Evolutionary conservation across 2,329 filamentous ascomycete genomes (phyloP).

Genomic region (Nannizziopsis arthrosporioides): DNA sequence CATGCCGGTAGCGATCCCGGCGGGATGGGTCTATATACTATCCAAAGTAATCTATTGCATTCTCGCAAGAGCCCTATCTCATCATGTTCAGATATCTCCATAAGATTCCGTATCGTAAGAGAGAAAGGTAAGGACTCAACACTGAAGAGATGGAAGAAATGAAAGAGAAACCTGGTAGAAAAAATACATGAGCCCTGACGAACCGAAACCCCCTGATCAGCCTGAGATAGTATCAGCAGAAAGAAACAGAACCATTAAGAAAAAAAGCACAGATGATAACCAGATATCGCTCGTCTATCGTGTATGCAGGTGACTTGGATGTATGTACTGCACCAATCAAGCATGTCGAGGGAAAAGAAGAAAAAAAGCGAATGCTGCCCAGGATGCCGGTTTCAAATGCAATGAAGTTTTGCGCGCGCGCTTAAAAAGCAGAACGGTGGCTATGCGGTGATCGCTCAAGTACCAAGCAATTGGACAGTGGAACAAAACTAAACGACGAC

Average conservation of each 20-base stretch:
- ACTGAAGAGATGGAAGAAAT: no score
- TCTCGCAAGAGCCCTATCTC: no score
- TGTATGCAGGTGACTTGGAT: neutral
- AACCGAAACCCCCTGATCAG: neutral
- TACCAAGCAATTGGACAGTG: neutral
- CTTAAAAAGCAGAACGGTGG: neutral
- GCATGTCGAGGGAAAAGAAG: neutral
- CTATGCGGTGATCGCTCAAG: neutral
- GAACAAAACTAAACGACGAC: neutral
- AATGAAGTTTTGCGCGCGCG: neutral
- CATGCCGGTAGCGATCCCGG: no score
- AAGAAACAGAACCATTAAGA: neutral
- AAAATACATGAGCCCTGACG: neutral
- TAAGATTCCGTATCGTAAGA: no score
- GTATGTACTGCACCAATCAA: neutral
- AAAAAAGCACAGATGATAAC: neutral
- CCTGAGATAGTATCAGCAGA: neutral
- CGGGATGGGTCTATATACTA: no score
- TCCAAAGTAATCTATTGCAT: no score
- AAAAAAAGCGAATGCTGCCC: neutral
- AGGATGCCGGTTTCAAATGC: conserved; percentile 5
- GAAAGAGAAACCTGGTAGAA: neutral
- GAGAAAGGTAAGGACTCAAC: no score
- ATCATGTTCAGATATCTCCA: no score
- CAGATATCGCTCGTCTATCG: conserved; percentile 2